Base-by-base conservation (phyloP, 768 basidiomycete species). In the Ramaria sp. region DNA sequence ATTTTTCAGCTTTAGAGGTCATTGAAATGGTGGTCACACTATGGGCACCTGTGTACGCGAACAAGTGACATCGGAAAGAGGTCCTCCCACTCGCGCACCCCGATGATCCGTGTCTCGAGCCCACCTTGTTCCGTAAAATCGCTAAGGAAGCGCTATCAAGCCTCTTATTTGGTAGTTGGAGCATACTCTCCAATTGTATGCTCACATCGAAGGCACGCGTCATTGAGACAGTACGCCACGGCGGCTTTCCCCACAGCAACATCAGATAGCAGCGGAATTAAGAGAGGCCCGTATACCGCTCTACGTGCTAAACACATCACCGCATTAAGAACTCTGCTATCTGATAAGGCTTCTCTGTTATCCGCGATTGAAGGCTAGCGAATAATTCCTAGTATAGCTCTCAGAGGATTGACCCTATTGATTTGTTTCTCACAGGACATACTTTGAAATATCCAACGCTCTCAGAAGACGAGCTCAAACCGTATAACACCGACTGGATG, bases 401-500 rank as follows among this genome's bases (percentile, higher is more conserved):
- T 28, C 28, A 18, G 47, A 38, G 28, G 34, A 36, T 34, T n/a
- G n/a, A n/a, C n/a, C n/a, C n/a, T n/a, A n/a, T 24, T 38, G 9
- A 22, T n/a, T 51, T 20, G 38, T 6, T 18, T 18, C 16, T 41
- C 50, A 16, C 30, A 61, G 16, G 48, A 24, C 34, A 44, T 49
- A 25, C 42, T 18, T 20, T 25, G 5, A 7, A 9, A 16, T 9
- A 9, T 25, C 9, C n/a, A 10, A 13, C 42, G 32, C 27, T 55
- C 16, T 56, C 78, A n/a, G 37, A 71, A 7, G 72, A 81, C 10
- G 94, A 96, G 59, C 78, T 98, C 27, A 73, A 74, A 3, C 73
- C 70, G 1, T 95, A 78, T 75, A 98, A 99, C 67, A 71, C 77
- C 59, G 95, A 99, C 67, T 96, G 93, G 94, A 91, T 96, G 85